Percentiles rank a stretch among this genome's conserved stretches.
Conservation (phyloP, 75 land plant genomes). For the Pseudotsuga menziesii region DNA sequence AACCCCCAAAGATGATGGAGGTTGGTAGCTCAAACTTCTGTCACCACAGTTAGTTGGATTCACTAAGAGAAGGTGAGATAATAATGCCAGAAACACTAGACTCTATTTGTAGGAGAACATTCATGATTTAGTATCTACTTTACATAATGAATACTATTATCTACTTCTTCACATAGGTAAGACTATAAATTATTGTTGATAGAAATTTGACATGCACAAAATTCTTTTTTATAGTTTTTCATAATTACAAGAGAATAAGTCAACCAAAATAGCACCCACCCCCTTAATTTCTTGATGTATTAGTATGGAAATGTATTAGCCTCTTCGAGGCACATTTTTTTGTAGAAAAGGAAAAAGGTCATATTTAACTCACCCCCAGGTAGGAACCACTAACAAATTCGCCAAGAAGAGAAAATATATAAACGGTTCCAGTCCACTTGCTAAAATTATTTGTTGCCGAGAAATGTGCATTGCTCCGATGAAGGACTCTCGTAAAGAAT, state of each 20-base stretch:
- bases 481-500: no score
- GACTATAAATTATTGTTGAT: no score
- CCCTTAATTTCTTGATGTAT: neutral
- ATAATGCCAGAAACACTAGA: no score
- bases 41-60: no score
- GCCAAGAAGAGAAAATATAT: no score
- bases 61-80: no score
- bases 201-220: neutral
- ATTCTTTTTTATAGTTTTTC: neutral
- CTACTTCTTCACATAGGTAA: neutral
- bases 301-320: neutral
- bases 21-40: no score
- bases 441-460: conserved; percentile 77
- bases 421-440: no score
- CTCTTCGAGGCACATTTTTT: neutral
- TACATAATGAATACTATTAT: neutral
- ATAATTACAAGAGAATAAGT: neutral
- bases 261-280: neutral
- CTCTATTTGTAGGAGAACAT: no score
- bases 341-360: neutral
- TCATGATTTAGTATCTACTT: no score
- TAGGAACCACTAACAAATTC: conserved; percentile 85
- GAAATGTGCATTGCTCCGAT: conserved; percentile 40
- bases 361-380: conserved; percentile 58
- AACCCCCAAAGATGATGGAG: no score